Percentiles rank a stretch among this genome's conserved stretches.
These are phyloP conservation scores for Cladosporium phlei DNA, from an alignment of 2,329 filamentous ascomycete species.

Conservation along the genomic window DNA sequence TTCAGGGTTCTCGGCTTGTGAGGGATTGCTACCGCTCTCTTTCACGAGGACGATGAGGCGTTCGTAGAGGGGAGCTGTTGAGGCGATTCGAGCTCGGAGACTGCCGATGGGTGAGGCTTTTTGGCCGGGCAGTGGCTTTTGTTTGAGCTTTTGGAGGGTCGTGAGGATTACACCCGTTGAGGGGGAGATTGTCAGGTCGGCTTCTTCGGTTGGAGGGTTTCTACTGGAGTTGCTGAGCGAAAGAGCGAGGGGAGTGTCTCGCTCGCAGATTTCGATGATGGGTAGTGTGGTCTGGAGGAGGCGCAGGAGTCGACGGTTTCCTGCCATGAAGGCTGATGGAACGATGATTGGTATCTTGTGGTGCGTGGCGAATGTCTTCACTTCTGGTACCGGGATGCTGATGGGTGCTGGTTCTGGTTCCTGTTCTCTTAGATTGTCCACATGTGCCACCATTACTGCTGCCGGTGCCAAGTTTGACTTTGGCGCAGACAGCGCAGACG, in stretches of 20 bases:
- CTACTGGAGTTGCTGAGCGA: background rate
- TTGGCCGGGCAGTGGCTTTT: slow-evolving; percentile 64
- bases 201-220: slow-evolving; percentile 45
- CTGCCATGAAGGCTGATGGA: slow-evolving; percentile 43
- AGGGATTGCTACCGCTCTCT: slow-evolving; percentile 24
- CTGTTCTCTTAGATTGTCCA: background rate
- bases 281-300: slow-evolving; percentile 49
- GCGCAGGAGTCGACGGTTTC: slow-evolving; percentile 48
- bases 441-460: slow-evolving; percentile 15
- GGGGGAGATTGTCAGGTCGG: slow-evolving; percentile 69
- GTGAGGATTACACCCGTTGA: slow-evolving; percentile 65
- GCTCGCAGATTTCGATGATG: slow-evolving; percentile 52
- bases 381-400: slow-evolving; percentile 13
- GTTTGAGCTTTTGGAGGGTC: slow-evolving; percentile 66
- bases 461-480: slow-evolving; percentile 12
- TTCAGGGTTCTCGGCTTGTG: too few relatives aligned
- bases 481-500: background rate
- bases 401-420: background rate
- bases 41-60: slow-evolving; percentile 63
- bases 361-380: slow-evolving; percentile 12
- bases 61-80: slow-evolving; percentile 59
- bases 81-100: slow-evolving; percentile 52
- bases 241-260: slow-evolving; percentile 38
- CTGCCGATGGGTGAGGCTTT: slow-evolving; percentile 32
- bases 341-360: slow-evolving; percentile 46